phyloP scores from a whole-genome alignment of 2,329 filamentous ascomycete species.

The Penicillium sp. region DNA sequence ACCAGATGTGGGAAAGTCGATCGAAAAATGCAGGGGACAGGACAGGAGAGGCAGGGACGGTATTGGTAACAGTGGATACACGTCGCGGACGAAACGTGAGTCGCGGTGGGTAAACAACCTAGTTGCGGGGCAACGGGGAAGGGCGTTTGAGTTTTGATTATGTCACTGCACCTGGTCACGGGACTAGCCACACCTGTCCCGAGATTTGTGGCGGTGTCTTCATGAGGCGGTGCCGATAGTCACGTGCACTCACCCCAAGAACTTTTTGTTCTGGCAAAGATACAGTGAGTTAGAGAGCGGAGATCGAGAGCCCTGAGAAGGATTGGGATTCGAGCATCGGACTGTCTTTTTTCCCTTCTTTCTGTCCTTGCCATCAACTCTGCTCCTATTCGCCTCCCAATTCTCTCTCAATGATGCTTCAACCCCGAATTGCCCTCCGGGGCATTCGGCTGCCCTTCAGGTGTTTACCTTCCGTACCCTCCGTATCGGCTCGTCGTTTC shows the following conservation, averaged over 20 bases:
- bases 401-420: constrained; percentile 55
- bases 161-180: neutral
- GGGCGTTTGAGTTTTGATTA: neutral
- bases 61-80: constrained; percentile 24
- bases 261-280: constrained; percentile 21
- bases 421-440: constrained; percentile 62
- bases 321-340: neutral
- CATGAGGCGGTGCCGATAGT: neutral
- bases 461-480: constrained; percentile 43
- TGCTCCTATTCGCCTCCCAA: neutral
- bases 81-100: constrained; percentile 22
- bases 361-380: neutral
- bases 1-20: constrained; percentile 14
- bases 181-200: constrained; percentile 1
- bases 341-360: neutral
- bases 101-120: constrained; percentile 18
- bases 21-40: constrained; percentile 26
- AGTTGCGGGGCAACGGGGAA: constrained; percentile 52
- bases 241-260: constrained; percentile 17
- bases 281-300: neutral
- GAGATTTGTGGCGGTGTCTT: neutral
- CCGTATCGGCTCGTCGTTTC: constrained; percentile 50
- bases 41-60: constrained; percentile 11
- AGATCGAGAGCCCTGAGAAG: constrained; percentile 2
- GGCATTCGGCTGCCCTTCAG: constrained; percentile 50